Evolutionary conservation across 2,329 filamentous ascomycete genomes (phyloP).

Genomic region (Calonectria pauciramosa): DNA sequence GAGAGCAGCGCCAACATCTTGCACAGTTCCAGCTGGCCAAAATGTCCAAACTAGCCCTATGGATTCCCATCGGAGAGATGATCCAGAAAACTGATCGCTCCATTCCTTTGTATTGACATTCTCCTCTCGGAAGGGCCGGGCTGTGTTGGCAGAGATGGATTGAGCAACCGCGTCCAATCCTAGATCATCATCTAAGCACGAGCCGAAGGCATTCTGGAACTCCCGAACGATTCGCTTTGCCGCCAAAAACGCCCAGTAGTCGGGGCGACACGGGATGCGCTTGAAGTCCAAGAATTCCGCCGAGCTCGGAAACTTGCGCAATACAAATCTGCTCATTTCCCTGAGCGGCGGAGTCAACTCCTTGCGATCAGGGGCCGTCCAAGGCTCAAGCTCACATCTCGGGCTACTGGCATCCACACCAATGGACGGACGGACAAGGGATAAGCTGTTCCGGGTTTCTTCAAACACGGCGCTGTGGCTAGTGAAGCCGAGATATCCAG

Average conservation of each 20-base stretch:
- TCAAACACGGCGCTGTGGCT: conserved; percentile 59
- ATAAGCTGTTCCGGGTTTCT: conserved; percentile 57
- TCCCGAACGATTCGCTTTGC: conserved; percentile 48
- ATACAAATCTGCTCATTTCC: conserved; percentile 54
- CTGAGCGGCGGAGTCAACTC: conserved; percentile 45
- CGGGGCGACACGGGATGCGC: conserved; percentile 38
- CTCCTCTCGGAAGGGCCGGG: conserved; percentile 51
- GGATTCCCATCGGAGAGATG: conserved; percentile 59
- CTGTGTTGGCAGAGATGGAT: conserved; percentile 55
- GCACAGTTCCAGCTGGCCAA: conserved; percentile 27
- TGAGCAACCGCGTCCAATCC: conserved; percentile 54
- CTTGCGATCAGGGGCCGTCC: conserved; percentile 20
- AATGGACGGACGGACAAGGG: conserved; percentile 47
- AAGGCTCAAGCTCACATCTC: conserved; percentile 1
- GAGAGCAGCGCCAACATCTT: conserved; percentile 30
- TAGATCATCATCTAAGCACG: conserved; percentile 44
- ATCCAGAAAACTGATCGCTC: conserved; percentile 55
- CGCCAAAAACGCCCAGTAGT: conserved; percentile 50
- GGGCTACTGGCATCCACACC: conserved; percentile 24
- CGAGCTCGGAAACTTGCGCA: conserved; percentile 52
- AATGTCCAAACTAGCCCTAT: conserved; percentile 54
- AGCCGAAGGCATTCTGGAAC: conserved; percentile 50
- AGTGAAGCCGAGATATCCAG: conserved; percentile 61
- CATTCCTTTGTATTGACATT: conserved; percentile 53
- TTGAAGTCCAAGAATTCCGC: conserved; percentile 40